phyloP scores from a whole-genome alignment of 2,329 filamentous ascomycete genomes.

The Verticillium nubilum region DNA sequence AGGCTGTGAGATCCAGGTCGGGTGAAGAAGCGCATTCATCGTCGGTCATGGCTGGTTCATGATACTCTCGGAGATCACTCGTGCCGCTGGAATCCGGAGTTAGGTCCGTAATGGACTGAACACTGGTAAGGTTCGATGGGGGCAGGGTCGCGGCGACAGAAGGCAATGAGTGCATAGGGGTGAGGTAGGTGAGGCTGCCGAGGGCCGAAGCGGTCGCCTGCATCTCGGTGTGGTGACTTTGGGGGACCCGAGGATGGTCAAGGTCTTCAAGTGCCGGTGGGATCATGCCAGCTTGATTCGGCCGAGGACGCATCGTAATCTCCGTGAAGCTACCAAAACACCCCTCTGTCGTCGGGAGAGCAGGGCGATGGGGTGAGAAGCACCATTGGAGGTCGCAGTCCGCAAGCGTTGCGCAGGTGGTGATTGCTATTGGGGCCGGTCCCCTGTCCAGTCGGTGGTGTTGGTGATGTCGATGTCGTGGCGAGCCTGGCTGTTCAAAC shows the following conservation, averaged over 20 bases:
- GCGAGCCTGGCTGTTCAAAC: neutral
- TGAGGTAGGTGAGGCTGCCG: neutral
- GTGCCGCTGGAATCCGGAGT: neutral
- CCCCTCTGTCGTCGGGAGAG: neutral
- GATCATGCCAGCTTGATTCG: neutral
- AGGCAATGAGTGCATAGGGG: neutral
- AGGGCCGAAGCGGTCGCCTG: neutral
- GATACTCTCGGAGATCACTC: neutral
- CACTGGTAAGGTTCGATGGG: neutral
- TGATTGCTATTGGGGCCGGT: neutral
- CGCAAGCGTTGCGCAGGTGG: neutral
- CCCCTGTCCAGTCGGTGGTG: neutral
- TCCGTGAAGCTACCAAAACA: neutral
- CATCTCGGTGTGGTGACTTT: neutral
- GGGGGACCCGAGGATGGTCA: slow-evolving; percentile 1
- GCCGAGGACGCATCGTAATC: neutral
- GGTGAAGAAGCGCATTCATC: neutral
- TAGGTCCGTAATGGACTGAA: neutral
- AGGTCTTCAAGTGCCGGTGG: slow-evolving; percentile 5
- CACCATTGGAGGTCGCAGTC: neutral
- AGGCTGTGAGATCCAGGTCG: neutral
- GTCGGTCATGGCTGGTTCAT: neutral
- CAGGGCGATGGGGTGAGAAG: neutral
- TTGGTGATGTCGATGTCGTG: neutral
- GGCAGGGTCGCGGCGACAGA: neutral